Evolutionary conservation across 2,329 filamentous ascomycete species (phyloP).

Genomic region (Calonectria honghensis): DNA sequence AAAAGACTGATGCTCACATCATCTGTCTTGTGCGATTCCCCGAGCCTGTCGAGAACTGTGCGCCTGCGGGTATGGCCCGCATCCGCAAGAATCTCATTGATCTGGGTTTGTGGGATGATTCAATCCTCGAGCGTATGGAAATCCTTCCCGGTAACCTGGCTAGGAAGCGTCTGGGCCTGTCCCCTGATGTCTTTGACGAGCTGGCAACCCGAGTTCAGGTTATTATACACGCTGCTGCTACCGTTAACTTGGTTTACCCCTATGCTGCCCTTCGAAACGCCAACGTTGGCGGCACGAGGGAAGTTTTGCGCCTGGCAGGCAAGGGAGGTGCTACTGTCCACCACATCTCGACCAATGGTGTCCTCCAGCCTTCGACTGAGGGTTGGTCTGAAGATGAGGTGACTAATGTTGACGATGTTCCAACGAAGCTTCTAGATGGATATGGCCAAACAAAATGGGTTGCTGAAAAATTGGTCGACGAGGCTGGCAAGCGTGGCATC

Average conservation of each 20-base stretch:
- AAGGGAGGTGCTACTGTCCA: slow-evolving; percentile 82
- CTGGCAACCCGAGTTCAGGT: slow-evolving; percentile 81
- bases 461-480: slow-evolving; percentile 83
- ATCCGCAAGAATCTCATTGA: slow-evolving; percentile 86
- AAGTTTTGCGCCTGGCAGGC: slow-evolving; percentile 82
- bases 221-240: slow-evolving; percentile 85
- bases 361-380: slow-evolving; percentile 80
- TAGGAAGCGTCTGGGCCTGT: slow-evolving; percentile 80
- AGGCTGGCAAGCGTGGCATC: slow-evolving; percentile 80
- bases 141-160: slow-evolving; percentile 84
- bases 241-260: slow-evolving; percentile 87
- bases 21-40: slow-evolving; percentile 84
- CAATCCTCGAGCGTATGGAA: slow-evolving; percentile 85
- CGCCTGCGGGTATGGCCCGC: slow-evolving; percentile 81
- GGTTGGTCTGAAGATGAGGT: slow-evolving; percentile 84
- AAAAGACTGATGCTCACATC: slow-evolving; percentile 80
- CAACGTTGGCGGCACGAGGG: slow-evolving; percentile 86
- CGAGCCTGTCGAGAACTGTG: slow-evolving; percentile 78
- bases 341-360: slow-evolving; percentile 87
- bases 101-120: slow-evolving; percentile 84
- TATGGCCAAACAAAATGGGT: slow-evolving; percentile 91
- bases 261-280: slow-evolving; percentile 84
- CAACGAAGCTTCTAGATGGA: slow-evolving; percentile 80
- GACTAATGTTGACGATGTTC: slow-evolving; percentile 80
- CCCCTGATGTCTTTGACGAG: slow-evolving; percentile 78